phyloP scores from a whole-genome alignment of 2,329 filamentous ascomycete species.

The Paecilomyces dactylethromorphus region DNA sequence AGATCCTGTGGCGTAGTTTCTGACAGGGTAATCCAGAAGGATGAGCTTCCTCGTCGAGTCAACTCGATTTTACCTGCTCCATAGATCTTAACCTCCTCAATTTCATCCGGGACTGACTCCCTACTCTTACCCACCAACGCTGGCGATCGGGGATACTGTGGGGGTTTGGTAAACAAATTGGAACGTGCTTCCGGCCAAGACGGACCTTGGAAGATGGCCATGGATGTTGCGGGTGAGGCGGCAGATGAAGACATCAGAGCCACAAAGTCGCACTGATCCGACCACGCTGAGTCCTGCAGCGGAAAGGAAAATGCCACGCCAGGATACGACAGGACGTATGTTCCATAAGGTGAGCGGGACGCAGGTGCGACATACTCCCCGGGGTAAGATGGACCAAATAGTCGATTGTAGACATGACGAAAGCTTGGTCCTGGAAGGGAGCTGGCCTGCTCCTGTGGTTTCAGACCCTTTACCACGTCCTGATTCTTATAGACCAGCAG shows the following conservation, averaged over 20 bases:
- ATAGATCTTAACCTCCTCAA: conserved; percentile 71
- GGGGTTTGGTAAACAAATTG: conserved; percentile 66
- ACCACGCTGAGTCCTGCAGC: conserved; percentile 67
- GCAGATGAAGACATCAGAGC: conserved; percentile 73
- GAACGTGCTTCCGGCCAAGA: conserved; percentile 83
- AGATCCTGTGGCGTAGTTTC: conserved; percentile 90
- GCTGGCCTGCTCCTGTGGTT: conserved; percentile 23
- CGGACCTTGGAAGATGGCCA: conserved; percentile 84
- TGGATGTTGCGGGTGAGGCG: conserved; percentile 69
- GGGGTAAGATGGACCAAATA: conserved; percentile 90
- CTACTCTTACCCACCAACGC: conserved; percentile 63
- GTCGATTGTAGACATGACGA: conserved; percentile 80
- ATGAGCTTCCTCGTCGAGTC: conserved; percentile 60
- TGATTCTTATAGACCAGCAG: conserved; percentile 75
- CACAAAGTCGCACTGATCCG: conserved; percentile 70
- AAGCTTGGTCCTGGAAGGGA: conserved; percentile 63
- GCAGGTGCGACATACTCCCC: conserved; percentile 78
- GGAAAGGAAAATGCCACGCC: conserved; percentile 91
- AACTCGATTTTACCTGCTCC: conserved; percentile 75
- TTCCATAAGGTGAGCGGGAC: conserved; percentile 53
- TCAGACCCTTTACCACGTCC: conserved; percentile 61
- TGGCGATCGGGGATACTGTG: conserved; percentile 68
- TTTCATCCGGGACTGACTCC: conserved; percentile 79
- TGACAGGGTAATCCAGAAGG: conserved; percentile 68
- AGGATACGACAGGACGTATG: conserved; percentile 88